phyloP scores from a whole-genome alignment of 2,329 filamentous ascomycete species.

The Thermothelomyces thermophilus region DNA sequence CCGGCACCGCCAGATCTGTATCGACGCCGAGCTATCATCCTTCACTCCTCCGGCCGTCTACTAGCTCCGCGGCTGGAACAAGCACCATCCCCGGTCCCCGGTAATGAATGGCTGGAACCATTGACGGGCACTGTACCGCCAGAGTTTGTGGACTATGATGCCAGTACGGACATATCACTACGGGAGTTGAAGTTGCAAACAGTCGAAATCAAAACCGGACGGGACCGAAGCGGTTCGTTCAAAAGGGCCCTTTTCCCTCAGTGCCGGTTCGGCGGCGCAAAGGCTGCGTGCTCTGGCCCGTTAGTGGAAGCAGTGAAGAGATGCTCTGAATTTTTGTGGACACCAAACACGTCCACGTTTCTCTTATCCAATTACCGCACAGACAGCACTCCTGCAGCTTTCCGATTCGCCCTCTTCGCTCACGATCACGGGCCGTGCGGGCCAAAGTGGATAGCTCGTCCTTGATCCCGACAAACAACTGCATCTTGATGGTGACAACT shows the following conservation, averaged over 20 bases:
- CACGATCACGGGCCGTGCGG: no score
- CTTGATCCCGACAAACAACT: no score
- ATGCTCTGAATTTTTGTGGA: background rate
- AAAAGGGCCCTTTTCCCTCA: no score
- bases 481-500: constrained; percentile 14
- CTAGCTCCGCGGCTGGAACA: background rate
- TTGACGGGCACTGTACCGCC: no score
- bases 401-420: constrained; percentile 2
- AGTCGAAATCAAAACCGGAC: no score
- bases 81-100: background rate
- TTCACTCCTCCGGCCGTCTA: background rate
- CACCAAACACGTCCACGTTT: constrained; percentile 1
- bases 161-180: no score
- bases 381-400: constrained; percentile 4
- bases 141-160: no score
- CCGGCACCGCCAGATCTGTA: constrained; percentile 11
- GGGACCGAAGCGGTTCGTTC: no score
- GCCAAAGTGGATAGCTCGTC: no score
- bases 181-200: no score
- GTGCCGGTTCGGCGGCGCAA: no score
- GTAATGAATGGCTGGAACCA: no score
- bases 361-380: constrained; percentile 1
- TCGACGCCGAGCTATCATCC: background rate
- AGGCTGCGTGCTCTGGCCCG: background rate
- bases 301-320: background rate